Base-by-base conservation (phyloP, 345 rosid genomes). In the Kernera saxatilis region DNA sequence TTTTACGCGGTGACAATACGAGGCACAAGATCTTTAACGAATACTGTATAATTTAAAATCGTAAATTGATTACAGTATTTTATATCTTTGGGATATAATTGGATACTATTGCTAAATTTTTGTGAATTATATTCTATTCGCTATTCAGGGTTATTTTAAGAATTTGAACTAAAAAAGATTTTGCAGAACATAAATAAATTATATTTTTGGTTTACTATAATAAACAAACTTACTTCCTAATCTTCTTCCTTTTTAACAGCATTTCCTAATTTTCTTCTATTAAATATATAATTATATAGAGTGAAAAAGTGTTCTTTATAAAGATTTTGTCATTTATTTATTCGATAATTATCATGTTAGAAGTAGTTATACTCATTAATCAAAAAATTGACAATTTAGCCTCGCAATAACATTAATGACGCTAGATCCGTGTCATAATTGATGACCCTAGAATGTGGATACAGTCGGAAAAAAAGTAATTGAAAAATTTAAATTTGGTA, bases 21-120 rank as follows among this genome's bases (percentile, higher is more conserved):
- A 26, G 63, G 41, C n/a, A n/a, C n/a, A 49, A 45, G 25, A 72
- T 72, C 32, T 45, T 53, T 72, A 45, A 3, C 57, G n/a, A 44
- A 35, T 43, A 26, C 30, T 19, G 35, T 46, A 12, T 55, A 2
- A 33, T 8, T 63, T 41, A 21, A 35, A 48, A 65, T 56, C 30
- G 11, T 35, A 32, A 51, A 35, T 9, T 37, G 11, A n/a, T 26
- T 48, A 36, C 18, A 3, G n/a, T 57, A 19, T 56, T 44, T 44
- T 57, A 12, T 73, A 18, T 55, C 0, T 18, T 18, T 33, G 36
- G 44, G 61, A 61, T 53, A 60, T 36, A 58, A 23, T 26, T 61
- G 22, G 35, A 39, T 69, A 29, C 12, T 22, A 44, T 43, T 19
- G 26, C 35, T 55, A 0, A 35, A n/a, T n/a, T n/a, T n/a, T n/a